Conservation (phyloP, 2,329 filamentous ascomycete species). For the Scolecobasidium constrictum region DNA sequence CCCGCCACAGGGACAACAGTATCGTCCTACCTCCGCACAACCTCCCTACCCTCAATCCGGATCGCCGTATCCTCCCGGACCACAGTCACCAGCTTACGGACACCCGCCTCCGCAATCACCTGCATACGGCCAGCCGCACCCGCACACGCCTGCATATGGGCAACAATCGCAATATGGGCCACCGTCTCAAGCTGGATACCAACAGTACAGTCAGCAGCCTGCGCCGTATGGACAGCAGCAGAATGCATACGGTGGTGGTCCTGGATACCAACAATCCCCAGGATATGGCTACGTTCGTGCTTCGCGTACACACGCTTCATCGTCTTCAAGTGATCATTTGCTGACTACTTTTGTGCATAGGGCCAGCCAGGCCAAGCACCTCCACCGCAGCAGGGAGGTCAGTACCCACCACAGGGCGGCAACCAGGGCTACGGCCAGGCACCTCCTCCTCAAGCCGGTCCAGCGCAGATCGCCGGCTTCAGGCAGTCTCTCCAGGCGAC, state of each 20-base stretch:
- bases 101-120: constrained; percentile 16
- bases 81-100: constrained; percentile 14
- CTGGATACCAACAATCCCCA: constrained; percentile 6
- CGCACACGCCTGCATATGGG: constrained; percentile 19
- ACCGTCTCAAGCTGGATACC: constrained; percentile 13
- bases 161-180: constrained; percentile 17
- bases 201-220: constrained; percentile 3
- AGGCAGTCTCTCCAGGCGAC: constrained; percentile 44
- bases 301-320: not conserved
- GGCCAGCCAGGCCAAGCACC: constrained; percentile 19
- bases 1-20: not conserved
- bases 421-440: constrained; percentile 23
- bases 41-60: constrained; percentile 15
- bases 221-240: constrained; percentile 20
- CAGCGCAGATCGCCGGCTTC: constrained; percentile 38
- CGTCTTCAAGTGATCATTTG: not conserved
- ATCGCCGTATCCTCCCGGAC: constrained; percentile 22
- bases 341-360: constrained; percentile 9
- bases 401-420: constrained; percentile 21
- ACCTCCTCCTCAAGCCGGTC: constrained; percentile 24
- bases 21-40: constrained; percentile 1
- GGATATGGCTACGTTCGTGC: constrained; percentile 8
- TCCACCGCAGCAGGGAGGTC: constrained; percentile 22
- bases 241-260: constrained; percentile 18
- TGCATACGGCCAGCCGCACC: no score